Conservation (phyloP, 140 eudicot genomes). For the Stevia rebaudiana region DNA sequence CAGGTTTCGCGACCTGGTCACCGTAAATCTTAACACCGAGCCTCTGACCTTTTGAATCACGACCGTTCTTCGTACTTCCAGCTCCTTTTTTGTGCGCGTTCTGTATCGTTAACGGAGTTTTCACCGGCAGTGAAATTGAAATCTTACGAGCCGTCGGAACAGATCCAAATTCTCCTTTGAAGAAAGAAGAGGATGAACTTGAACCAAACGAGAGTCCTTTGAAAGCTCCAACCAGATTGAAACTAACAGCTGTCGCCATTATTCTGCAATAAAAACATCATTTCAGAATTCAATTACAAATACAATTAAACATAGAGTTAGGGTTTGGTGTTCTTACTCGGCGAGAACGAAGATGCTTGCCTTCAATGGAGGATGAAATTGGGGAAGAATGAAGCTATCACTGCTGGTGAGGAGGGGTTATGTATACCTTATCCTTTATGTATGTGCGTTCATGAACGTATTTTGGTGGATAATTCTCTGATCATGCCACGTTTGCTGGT, state of each 20-base stretch:
- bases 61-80: conserved; percentile 94
- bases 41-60: conserved; percentile 80
- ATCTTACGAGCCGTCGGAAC: conserved; percentile 29
- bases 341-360: conserved; percentile 15
- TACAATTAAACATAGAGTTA: conserved; percentile 1
- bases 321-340: conserved; percentile 29
- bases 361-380: conserved; percentile 27
- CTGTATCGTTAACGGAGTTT: conserved; percentile 58
- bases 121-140: conserved; percentile 39
- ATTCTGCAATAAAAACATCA: conserved; percentile 33
- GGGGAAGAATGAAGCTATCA: not conserved
- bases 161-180: conserved; percentile 54
- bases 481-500: conserved; percentile 29
- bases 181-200: conserved; percentile 58
- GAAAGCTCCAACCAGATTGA: conserved; percentile 58
- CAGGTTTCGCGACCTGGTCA: conserved; percentile 90
- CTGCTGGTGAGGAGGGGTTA: conserved; percentile 4
- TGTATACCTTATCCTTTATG: conserved; percentile 24
- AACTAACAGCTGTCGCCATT: conserved; percentile 48
- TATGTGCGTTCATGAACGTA: conserved; percentile 14
- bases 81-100: conserved; percentile 97
- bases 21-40: conserved; percentile 94
- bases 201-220: conserved; percentile 70
- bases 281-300: not conserved
- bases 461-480: conserved; percentile 13